Percentiles rank a stretch among this genome's conserved stretches.
phyloP scores from a whole-genome alignment of 1,139 yeast species.

The Tardiomyces depauwii region DNA sequence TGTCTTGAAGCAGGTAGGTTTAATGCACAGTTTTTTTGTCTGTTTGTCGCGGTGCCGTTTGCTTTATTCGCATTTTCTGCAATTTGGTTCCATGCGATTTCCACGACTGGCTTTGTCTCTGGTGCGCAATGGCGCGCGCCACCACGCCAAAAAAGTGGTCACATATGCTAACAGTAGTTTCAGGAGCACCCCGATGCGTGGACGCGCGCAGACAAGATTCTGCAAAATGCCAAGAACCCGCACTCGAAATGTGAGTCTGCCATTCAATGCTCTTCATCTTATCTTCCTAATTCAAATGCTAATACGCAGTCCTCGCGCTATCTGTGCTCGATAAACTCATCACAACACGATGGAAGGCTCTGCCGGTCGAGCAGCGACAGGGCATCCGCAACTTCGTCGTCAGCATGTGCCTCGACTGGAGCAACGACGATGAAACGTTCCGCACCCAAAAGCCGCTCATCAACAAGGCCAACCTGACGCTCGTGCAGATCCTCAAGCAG shows the following conservation, averaged over 20 bases:
- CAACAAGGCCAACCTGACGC: slow-evolving; percentile 85
- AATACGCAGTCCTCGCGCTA: slow-evolving; percentile 42
- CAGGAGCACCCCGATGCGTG: slow-evolving; percentile 95
- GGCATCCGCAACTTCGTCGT: slow-evolving; percentile 92
- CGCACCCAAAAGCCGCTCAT: slow-evolving; percentile 70
- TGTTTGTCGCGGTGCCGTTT: too few species aligned
- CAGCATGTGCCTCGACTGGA: slow-evolving; percentile 84
- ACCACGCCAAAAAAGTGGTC: too few species aligned
- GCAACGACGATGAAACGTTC: slow-evolving; percentile 76
- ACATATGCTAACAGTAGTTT: slow-evolving; percentile 33
- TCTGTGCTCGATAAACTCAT: slow-evolving; percentile 83
- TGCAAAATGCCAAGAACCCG: slow-evolving; percentile 66
- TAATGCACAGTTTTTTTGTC: not conserved
- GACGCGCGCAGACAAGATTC: slow-evolving; percentile 85
- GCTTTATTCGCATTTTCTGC: not conserved
- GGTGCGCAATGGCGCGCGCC: too few species aligned
- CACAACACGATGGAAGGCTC: slow-evolving; percentile 85
- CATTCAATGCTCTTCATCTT: not conserved
- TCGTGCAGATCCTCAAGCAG: slow-evolving; percentile 89
- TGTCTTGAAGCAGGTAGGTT: slow-evolving; percentile 47
- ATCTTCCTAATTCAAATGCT: not conserved
- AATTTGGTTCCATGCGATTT: too few species aligned
- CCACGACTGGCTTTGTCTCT: too few species aligned
- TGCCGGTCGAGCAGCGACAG: slow-evolving; percentile 66
- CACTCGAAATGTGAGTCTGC: slow-evolving; percentile 65